phyloP scores from a whole-genome alignment of 139 green algal species.

The Dunaliella primolecta region DNA sequence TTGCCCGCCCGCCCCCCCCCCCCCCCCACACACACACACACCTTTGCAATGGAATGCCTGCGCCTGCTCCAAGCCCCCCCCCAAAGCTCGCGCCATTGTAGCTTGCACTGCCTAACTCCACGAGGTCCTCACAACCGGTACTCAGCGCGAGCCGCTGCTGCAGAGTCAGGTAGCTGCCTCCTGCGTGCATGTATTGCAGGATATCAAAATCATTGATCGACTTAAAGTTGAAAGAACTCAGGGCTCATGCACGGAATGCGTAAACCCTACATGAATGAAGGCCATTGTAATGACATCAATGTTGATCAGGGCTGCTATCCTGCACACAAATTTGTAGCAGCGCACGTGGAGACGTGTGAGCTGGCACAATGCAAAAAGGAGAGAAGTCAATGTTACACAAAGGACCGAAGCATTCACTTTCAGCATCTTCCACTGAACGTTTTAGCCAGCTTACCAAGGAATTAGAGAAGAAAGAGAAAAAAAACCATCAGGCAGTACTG shows the following conservation, averaged over 20 bases:
- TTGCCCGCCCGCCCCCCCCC: too few relatives aligned
- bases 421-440: too few relatives aligned
- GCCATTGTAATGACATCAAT: neutral
- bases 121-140: neutral
- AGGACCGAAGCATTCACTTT: too few relatives aligned
- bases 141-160: neutral
- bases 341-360: too few relatives aligned
- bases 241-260: neutral
- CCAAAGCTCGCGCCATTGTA: neutral
- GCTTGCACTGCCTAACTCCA: neutral
- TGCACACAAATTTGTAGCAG: too few relatives aligned
- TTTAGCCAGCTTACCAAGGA: too few relatives aligned
- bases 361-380: too few relatives aligned
- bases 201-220: too few relatives aligned
- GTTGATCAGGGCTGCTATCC: neutral
- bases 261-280: neutral
- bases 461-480: too few relatives aligned
- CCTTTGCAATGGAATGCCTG: neutral
- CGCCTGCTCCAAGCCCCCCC: neutral
- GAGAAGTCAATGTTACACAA: too few relatives aligned
- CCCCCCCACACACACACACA: neutral
- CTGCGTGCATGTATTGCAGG: neutral
- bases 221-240: too few relatives aligned
- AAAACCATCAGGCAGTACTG: too few relatives aligned
- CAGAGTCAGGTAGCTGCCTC: neutral